A percentile compares a stretch with the other conserved stretches of the same genome.
phyloP scores from a whole-genome alignment of 225 moss, liverwort and hornwort species.

The Marchantia paleacea region DNA sequence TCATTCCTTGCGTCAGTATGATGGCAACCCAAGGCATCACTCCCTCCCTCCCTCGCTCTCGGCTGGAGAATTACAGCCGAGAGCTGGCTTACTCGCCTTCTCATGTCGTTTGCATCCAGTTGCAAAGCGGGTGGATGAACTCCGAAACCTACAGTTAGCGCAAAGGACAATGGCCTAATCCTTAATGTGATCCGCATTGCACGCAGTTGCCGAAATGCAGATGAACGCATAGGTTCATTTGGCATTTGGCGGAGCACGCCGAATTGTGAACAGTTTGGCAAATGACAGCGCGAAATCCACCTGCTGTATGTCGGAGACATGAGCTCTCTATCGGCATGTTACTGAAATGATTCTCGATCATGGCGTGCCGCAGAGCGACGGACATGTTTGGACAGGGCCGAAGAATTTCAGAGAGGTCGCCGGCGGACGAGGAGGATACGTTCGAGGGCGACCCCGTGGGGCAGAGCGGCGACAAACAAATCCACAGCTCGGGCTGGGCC shows the following conservation, averaged over 20 bases:
- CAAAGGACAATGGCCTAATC: not conserved
- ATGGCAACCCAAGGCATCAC: not conserved
- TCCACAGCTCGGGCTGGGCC: not conserved
- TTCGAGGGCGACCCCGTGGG: too few species aligned
- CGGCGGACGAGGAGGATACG: not conserved
- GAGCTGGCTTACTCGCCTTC: not conserved
- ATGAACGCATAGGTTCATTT: not conserved
- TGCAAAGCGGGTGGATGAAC: not conserved
- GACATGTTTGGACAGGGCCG: not conserved
- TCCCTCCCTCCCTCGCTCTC: not conserved
- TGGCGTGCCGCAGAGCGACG: constrained; percentile 5
- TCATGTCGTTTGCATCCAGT: not conserved
- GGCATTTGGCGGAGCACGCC: not conserved
- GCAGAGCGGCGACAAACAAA: not conserved
- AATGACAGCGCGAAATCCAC: not conserved
- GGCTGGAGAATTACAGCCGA: not conserved
- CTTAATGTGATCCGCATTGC: not conserved
- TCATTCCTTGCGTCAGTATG: not conserved
- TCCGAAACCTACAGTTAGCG: not conserved
- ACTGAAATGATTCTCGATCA: not conserved
- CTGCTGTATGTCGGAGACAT: not conserved
- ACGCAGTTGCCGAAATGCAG: not conserved
- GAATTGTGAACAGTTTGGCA: not conserved
- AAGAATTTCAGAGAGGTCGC: not conserved
- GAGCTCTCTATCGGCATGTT: not conserved